Evolutionary conservation across 2,329 filamentous ascomycete species (phyloP).

Genomic region (Cercospora sp.): DNA sequence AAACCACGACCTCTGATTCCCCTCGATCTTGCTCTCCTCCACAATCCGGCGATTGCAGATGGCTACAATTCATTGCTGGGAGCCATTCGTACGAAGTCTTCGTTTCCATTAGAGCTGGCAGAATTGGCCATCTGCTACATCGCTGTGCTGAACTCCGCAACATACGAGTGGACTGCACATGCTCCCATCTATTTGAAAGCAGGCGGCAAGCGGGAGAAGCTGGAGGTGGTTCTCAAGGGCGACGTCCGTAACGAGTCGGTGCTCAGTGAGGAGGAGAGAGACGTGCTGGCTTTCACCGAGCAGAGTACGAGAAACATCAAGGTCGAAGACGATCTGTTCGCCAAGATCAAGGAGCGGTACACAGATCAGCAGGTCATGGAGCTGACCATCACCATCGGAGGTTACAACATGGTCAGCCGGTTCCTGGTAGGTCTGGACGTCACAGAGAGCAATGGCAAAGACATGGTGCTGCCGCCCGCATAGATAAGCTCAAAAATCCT

Average conservation of each 20-base stretch:
- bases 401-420: slow-evolving; percentile 43
- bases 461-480: slow-evolving; percentile 36
- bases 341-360: slow-evolving; percentile 35
- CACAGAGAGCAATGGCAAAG: slow-evolving; percentile 41
- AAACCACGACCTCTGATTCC: slow-evolving; percentile 68
- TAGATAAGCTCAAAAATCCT: background rate
- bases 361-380: slow-evolving; percentile 40
- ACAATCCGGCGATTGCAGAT: slow-evolving; percentile 71
- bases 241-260: slow-evolving; percentile 27
- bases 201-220: slow-evolving; percentile 29
- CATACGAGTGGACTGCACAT: slow-evolving; percentile 42
- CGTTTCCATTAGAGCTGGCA: slow-evolving; percentile 34
- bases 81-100: slow-evolving; percentile 41
- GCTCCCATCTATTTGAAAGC: slow-evolving; percentile 37
- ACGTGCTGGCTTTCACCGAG: slow-evolving; percentile 39
- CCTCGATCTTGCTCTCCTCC: slow-evolving; percentile 74
- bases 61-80: slow-evolving; percentile 73
- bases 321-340: slow-evolving; percentile 36
- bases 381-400: slow-evolving; percentile 40
- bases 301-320: slow-evolving; percentile 38
- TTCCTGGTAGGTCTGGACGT: slow-evolving; percentile 43
- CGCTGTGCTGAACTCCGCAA: slow-evolving; percentile 39
- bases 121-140: slow-evolving; percentile 42
- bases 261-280: slow-evolving; percentile 35
- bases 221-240: slow-evolving; percentile 32